Percentiles rank a stretch among this genome's conserved stretches.
phyloP scores from a whole-genome alignment of 768 basidiomycete genomes.

The Pleurotus platypus region DNA sequence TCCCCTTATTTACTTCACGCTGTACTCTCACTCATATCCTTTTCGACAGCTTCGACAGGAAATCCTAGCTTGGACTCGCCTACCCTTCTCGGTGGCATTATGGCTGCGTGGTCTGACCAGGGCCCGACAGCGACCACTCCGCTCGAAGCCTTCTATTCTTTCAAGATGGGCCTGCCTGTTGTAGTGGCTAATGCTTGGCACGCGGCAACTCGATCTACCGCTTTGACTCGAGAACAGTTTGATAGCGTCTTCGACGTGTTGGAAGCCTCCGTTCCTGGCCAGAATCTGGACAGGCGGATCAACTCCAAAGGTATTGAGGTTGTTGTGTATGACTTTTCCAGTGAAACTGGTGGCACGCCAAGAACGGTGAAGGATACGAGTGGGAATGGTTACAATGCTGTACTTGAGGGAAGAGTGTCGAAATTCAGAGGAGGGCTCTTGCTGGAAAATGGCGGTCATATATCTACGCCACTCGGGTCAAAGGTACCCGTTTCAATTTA shows the following conservation, averaged over 20 bases:
- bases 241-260: conserved; percentile 29
- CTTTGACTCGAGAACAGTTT: conserved; percentile 31
- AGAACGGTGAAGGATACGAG: conserved; percentile 10
- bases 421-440: neutral
- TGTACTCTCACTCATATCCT: conserved; percentile 17
- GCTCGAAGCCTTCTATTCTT: conserved; percentile 39
- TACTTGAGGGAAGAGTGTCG: neutral
- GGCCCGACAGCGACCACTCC: conserved; percentile 42
- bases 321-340: conserved; percentile 12
- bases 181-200: conserved; percentile 44
- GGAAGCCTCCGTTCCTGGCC: conserved; percentile 36
- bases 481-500: neutral
- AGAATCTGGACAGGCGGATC: conserved; percentile 35
- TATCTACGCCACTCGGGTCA: conserved; percentile 2
- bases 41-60: conserved; percentile 21
- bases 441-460: neutral
- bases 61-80: conserved; percentile 25
- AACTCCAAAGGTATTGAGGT: conserved; percentile 7
- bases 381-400: conserved; percentile 17
- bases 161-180: conserved; percentile 35
- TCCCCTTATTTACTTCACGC: neutral
- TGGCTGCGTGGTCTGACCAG: conserved; percentile 42
- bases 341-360: conserved; percentile 5
- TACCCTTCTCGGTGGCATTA: conserved; percentile 28
- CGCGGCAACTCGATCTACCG: conserved; percentile 28